phyloP scores from a whole-genome alignment of 2,329 filamentous ascomycete species.

The Phyllosticta capitalensis region DNA sequence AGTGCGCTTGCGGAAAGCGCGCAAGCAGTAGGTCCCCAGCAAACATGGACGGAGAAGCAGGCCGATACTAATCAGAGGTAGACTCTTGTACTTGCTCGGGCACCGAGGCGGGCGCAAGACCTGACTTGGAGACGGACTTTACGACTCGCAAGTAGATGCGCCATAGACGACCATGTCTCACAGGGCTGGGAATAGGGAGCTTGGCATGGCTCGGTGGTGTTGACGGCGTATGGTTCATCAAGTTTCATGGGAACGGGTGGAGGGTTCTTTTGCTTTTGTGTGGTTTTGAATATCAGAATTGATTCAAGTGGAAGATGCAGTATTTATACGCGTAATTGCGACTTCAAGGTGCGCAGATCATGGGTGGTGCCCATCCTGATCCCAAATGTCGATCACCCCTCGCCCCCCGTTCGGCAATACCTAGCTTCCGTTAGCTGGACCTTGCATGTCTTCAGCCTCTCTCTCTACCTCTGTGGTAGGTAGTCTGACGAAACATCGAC shows the following conservation, averaged over 20 bases:
- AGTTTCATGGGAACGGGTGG: not conserved
- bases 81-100: constrained; percentile 72
- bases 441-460: not conserved
- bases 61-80: constrained; percentile 11
- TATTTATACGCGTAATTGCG: too few relatives aligned
- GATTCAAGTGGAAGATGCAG: too few relatives aligned
- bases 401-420: not conserved
- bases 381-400: not conserved
- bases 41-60: not conserved
- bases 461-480: not conserved
- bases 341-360: not conserved
- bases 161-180: not conserved
- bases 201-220: not conserved
- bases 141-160: constrained; percentile 51
- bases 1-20: constrained; percentile 71
- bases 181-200: not conserved
- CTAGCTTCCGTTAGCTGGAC: not conserved
- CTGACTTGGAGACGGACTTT: constrained; percentile 73
- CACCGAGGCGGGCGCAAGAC: constrained; percentile 46
- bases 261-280: not conserved
- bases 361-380: not conserved
- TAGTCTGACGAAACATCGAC: not conserved
- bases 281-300: too few relatives aligned
- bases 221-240: not conserved
- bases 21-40: constrained; percentile 49